Evolutionary conservation across 148 eudicot genomes (phyloP).

Genomic region (Simmondsia chinensis): DNA sequence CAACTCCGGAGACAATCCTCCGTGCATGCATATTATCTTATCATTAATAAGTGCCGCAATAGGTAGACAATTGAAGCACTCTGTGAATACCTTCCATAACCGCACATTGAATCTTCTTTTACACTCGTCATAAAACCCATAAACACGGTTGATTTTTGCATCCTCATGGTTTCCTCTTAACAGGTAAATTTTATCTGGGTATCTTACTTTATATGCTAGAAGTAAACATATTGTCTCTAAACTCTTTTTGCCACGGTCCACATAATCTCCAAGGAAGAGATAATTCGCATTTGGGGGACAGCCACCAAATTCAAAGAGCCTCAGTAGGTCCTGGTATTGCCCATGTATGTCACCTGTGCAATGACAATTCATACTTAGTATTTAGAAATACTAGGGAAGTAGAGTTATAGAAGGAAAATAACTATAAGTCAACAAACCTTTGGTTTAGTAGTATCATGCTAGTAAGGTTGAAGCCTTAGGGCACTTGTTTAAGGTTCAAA

Average conservation of each 20-base stretch:
- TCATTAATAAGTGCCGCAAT: conserved; percentile 13
- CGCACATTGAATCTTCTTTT: conserved; percentile 12
- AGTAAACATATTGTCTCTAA: conserved; percentile 12
- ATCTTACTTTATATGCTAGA: conserved; percentile 8
- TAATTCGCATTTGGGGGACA: conserved; percentile 11
- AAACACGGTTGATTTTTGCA: conserved; percentile 11
- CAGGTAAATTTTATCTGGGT: conserved; percentile 8
- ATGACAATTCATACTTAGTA: too few species aligned
- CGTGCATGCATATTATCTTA: conserved; percentile 14
- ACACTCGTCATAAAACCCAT: conserved; percentile 15
- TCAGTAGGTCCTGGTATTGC: conserved; percentile 9
- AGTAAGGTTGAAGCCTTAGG: too few species aligned
- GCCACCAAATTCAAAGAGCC: conserved; percentile 16
- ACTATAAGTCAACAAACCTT: too few species aligned
- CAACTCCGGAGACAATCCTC: conserved; percentile 13
- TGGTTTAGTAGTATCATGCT: too few species aligned
- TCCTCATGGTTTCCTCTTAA: conserved; percentile 13
- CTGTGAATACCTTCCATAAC: conserved; percentile 11
- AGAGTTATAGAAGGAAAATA: too few species aligned
- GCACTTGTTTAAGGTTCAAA: too few species aligned
- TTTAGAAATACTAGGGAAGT: too few species aligned
- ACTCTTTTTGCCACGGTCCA: conserved; percentile 11
- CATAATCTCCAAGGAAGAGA: conserved; percentile 11
- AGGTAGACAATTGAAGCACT: conserved; percentile 12
- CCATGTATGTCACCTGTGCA: conserved; percentile 19